Evolutionary conservation across 306 rosid species (phyloP).

Genomic region (Benincasa hispida): DNA sequence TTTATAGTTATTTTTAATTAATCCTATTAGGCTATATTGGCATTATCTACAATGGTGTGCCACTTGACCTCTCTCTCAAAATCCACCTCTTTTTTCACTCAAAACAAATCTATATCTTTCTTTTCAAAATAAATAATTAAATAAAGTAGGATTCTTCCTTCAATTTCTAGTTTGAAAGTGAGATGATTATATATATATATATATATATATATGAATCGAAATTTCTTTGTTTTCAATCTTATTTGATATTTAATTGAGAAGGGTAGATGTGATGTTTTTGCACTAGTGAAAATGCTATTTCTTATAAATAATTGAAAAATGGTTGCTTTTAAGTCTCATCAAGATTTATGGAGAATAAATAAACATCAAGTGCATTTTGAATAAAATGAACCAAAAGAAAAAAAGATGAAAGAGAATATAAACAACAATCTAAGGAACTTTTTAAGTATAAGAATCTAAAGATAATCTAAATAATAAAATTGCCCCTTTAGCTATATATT

Average conservation of each 20-base stretch:
- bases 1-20: background rate
- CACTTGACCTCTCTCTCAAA: background rate
- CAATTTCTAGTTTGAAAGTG: background rate
- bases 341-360: background rate
- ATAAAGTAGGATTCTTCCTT: background rate
- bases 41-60: constrained; percentile 2
- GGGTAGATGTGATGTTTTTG: background rate
- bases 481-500: background rate
- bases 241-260: background rate
- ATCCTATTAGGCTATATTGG: background rate
- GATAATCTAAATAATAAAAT: background rate
- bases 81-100: background rate
- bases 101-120: background rate
- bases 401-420: background rate
- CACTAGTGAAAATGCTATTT: background rate
- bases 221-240: background rate
- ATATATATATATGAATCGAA: too few relatives aligned
- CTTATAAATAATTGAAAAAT: background rate
- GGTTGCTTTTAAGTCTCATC: background rate
- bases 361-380: background rate
- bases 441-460: background rate
- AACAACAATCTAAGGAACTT: background rate
- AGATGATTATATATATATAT: too few relatives aligned
- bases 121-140: background rate
- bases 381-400: background rate